Conservation (phyloP, 148 eudicot species). For the Talinum fruticosum region DNA sequence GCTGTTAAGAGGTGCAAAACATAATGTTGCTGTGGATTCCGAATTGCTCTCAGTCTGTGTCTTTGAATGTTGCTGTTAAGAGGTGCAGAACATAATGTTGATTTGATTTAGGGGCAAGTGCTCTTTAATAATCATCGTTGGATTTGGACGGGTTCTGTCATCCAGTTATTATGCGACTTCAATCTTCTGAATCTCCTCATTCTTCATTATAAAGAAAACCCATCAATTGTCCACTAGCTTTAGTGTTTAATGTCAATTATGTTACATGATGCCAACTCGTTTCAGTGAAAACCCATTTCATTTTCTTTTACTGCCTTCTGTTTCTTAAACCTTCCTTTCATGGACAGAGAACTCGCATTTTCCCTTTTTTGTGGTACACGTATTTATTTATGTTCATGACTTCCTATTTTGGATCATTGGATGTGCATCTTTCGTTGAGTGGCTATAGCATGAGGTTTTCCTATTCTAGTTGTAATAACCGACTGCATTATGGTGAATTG, state of each 20-base stretch:
- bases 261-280: neutral
- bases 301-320: neutral
- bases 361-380: neutral
- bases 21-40: no score
- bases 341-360: neutral
- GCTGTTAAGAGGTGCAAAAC: no score
- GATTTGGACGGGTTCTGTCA: no score
- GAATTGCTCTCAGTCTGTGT: neutral
- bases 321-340: neutral
- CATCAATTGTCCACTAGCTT: neutral
- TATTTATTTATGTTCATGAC: neutral
- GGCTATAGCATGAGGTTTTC: neutral
- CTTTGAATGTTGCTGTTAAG: no score
- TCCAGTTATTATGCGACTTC: neutral
- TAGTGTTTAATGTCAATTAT: neutral
- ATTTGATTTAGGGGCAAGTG: no score
- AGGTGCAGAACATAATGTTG: no score
- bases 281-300: neutral
- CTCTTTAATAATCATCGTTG: no score
- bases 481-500: slow-evolving; percentile 7
- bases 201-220: no score
- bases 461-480: neutral
- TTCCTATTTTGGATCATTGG: neutral
- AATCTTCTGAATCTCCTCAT: neutral
- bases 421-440: neutral